Base-by-base conservation (phyloP, 306 rosid species). In the Prunus armeniaca region DNA sequence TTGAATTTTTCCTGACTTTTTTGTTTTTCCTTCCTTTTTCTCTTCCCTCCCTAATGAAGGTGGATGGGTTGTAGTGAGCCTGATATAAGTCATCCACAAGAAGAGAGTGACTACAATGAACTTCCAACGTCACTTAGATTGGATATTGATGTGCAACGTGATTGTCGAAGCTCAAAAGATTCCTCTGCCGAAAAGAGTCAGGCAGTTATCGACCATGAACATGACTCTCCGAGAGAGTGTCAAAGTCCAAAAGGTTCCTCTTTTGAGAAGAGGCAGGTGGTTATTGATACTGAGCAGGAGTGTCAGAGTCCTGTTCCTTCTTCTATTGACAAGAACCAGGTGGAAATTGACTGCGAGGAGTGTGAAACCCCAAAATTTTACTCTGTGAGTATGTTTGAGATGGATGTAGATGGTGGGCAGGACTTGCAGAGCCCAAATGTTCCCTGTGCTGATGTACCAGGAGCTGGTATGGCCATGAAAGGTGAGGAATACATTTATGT, bases 291-390 rank as follows among this genome's bases (percentile, higher is more conserved):
- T 10, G 82, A 72, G 78, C 81, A 62, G 65, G 83, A 77, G 60
- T 67, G 69, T 58, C 13, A 76, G 65, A 71, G 83, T 56, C 79
- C 45, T 11, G 76, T 77, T 62, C 54, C 41, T 80, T 78, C 72
- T 69, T 49, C 77, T 72, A 34, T 60, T 80, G 82, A 68, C 67
- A 69, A 50, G 52, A 73, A 55, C 79, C 86, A 15, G 58, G 74
- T 67, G 80, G 86, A 77, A 62, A 75, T 65, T 72, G 74, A 69
- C 75, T 82, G 66, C 75, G 88, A 85, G 71, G 74, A 65, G 20
- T 72, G 69, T 65, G 81, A 58, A 22, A 72, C 74, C 38, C 82
- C 86, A 51, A 77, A 62, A n/a, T 47, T 38, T 49, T 82, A 80
- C 63, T 62, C 71, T 43, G 78, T 73, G 73, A 79, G 61, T 66